A percentile compares a stretch with the other conserved stretches of the same genome.
phyloP scores from a whole-genome alignment of 352 stramenopile species.

The Ophiocytium majus region DNA sequence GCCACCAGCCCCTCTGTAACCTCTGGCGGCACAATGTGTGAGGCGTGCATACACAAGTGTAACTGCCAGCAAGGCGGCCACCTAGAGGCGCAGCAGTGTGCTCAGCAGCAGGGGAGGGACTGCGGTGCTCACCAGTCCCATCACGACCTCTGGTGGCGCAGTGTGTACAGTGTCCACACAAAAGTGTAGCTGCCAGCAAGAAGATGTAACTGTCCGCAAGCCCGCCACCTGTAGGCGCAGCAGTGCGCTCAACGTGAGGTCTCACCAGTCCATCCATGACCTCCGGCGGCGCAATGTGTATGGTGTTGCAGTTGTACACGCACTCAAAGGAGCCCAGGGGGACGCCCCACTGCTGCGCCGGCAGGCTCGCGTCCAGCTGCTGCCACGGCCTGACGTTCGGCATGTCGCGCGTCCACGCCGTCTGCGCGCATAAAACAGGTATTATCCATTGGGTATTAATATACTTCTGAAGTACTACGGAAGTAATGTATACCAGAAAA shows the following conservation, averaged over 20 bases:
- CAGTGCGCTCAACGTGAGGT: neutral
- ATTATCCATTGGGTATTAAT: no score
- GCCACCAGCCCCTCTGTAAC: no score
- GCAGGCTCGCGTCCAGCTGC: neutral
- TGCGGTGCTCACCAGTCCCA: neutral
- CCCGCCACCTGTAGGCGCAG: neutral
- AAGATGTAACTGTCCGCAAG: neutral
- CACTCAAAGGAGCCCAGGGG: neutral
- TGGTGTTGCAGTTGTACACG: slow-evolving; percentile 20
- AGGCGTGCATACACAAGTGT: no score
- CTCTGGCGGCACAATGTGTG: no score
- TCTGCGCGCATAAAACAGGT: no score
- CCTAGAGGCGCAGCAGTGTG: neutral
- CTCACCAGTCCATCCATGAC: slow-evolving; percentile 17
- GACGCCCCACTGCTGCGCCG: neutral
- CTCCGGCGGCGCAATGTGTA: neutral
- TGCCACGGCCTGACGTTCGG: neutral
- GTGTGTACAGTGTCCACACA: neutral
- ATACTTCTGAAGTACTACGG: no score
- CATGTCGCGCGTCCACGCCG: slow-evolving; percentile 1
- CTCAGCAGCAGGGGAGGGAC: neutral
- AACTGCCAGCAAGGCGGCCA: neutral
- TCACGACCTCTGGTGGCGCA: neutral
- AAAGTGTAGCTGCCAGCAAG: neutral
- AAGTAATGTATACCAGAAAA: no score